phyloP scores from a whole-genome alignment of 1,284 basidiomycete genomes.

The Sporisorium exsertum region DNA sequence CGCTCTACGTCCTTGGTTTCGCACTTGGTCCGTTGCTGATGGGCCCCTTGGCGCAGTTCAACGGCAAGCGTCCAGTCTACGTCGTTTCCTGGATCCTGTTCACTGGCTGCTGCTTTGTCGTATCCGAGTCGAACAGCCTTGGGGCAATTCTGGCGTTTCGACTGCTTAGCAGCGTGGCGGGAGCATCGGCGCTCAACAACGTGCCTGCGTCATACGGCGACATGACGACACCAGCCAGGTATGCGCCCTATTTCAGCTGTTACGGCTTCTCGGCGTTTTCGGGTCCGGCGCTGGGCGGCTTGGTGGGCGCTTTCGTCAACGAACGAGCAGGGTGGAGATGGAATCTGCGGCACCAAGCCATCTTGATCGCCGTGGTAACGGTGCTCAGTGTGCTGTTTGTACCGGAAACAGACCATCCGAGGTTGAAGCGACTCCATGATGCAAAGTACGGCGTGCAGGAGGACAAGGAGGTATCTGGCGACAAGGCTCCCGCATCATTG shows the following conservation, averaged over 20 bases:
- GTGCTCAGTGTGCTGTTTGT: conserved; percentile 40
- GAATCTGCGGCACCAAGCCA: conserved; percentile 51
- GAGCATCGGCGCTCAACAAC: conserved; percentile 51
- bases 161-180: conserved; percentile 58
- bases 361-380: conserved; percentile 41
- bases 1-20: conserved; percentile 42
- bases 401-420: conserved; percentile 46
- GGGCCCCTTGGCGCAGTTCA: conserved; percentile 39
- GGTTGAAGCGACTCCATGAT: conserved; percentile 29
- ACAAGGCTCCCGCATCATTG: neutral
- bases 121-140: conserved; percentile 60
- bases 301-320: conserved; percentile 45
- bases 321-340: conserved; percentile 44
- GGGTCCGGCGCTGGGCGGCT: conserved; percentile 34
- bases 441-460: conserved; percentile 16
- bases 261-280: conserved; percentile 47
- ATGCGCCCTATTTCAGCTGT: conserved; percentile 31
- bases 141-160: conserved; percentile 63
- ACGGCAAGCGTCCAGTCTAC: conserved; percentile 49
- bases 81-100: conserved; percentile 40
- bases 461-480: neutral
- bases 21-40: conserved; percentile 40
- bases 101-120: conserved; percentile 49
- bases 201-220: conserved; percentile 42
- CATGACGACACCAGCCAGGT: conserved; percentile 28